Evolutionary conservation across 768 basidiomycete genomes (phyloP), one percentile per base, ranked within the genome.

Genomic region (Neoboletus subvelutipes): DNA sequence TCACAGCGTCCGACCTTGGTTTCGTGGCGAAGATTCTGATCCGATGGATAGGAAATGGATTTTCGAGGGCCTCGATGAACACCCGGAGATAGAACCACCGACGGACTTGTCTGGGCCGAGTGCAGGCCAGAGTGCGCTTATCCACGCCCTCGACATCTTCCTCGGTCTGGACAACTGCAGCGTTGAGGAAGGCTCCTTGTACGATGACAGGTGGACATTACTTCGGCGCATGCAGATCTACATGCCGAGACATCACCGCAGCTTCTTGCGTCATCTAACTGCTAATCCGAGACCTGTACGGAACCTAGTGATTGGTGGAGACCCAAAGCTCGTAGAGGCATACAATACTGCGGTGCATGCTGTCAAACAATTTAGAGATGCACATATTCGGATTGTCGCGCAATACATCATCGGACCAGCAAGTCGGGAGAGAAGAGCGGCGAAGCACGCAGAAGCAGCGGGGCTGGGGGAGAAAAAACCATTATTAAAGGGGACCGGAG

Each of bases 171-270:
- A 87, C 63, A 74, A 76, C 54, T 74, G 75, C 34, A 72, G 72
- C 54, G 65, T 69, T 2, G 47, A 50, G 1, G 49, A 45, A 50
- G 42, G 52, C 39, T 70, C 41, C 5, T 22, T 26, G 22, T 29
- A 39, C 12, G 57, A 61, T 2, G 59, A 66, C 50, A 54, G 56
- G 36, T 54, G 64, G 64, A 56, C 82, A 8, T 86, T 91, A 67
- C 79, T 92, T 54, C 75, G 81, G 48, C 80, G 87, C 34, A 91
- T 92, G 90, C 81, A 87, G 52, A 71, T 75, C 8, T 93, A 94
- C 72, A 94, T 94, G 92, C 90, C 92, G 7, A 79, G 83, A 12
- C 83, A 86, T 60, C 91, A 93, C 67, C 86, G 90, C 28, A 75
- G 81, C n/a, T 93, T 92, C 74, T 75, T 94, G 28, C 76, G 75